These are phyloP conservation scores for Anthostomella pinea DNA, from an alignment of 2,329 filamentous ascomycete genomes.

Conservation along the genomic window DNA sequence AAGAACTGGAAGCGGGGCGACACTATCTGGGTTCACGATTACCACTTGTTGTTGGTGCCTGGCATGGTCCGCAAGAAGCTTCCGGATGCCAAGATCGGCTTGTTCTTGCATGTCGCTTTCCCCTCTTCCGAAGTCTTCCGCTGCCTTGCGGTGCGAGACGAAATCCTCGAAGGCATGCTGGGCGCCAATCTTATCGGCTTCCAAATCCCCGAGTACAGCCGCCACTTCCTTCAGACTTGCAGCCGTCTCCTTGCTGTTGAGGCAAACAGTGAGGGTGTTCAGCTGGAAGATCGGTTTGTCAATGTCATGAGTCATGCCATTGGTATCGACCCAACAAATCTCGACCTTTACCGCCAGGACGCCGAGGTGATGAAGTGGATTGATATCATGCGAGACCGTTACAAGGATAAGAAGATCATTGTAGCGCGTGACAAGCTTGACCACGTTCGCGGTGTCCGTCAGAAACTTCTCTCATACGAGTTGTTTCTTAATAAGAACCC, in stretches of 20 bases:
- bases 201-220: conserved; percentile 88
- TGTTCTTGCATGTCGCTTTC: conserved; percentile 94
- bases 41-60: conserved; percentile 86
- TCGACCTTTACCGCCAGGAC: conserved; percentile 68
- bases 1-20: conserved; percentile 93
- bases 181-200: conserved; percentile 92
- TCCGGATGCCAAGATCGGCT: conserved; percentile 91
- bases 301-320: conserved; percentile 84
- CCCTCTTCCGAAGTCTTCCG: conserved; percentile 95
- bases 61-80: conserved; percentile 85
- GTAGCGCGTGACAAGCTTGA: conserved; percentile 94
- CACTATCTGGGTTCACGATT: conserved; percentile 93
- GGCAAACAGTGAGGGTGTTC: conserved; percentile 81
- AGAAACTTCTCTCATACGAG: conserved; percentile 90
- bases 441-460: conserved; percentile 84
- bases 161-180: conserved; percentile 87
- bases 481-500: conserved; percentile 93
- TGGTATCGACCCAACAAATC: conserved; percentile 80
- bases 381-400: conserved; percentile 74
- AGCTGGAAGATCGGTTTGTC: conserved; percentile 89
- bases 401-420: conserved; percentile 84
- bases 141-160: conserved; percentile 80
- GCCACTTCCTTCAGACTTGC: conserved; percentile 94
- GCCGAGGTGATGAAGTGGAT: conserved; percentile 77
- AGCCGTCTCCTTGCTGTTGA: conserved; percentile 88